Evolutionary conservation across 2,329 filamentous ascomycete genomes (phyloP).

Genomic region (Neoascochyta sp.): DNA sequence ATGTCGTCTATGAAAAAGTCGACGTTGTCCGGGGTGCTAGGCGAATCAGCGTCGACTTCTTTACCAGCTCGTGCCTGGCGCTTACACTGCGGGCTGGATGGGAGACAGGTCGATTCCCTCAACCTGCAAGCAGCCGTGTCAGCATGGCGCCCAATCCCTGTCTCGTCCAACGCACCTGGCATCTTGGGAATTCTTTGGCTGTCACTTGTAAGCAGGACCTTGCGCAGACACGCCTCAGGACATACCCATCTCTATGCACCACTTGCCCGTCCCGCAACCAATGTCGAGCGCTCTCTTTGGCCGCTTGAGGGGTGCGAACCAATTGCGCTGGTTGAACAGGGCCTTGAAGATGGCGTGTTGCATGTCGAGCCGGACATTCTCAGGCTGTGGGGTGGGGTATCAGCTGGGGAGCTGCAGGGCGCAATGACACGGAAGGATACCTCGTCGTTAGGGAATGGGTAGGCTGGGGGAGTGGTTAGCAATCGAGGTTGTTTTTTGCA

Average conservation of each 20-base stretch:
- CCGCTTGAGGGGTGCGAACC: constrained; percentile 36
- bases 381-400: constrained; percentile 23
- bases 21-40: constrained; percentile 63
- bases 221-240: constrained; percentile 4
- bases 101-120: constrained; percentile 43
- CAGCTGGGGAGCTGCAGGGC: constrained; percentile 8
- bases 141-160: too few relatives aligned
- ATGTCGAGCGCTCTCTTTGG: constrained; percentile 41
- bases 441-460: constrained; percentile 40
- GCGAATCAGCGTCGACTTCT: constrained; percentile 1
- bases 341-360: constrained; percentile 40
- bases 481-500: too few relatives aligned
- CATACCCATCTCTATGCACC: constrained; percentile 44
- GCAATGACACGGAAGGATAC: constrained; percentile 16
- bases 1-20: constrained; percentile 71
- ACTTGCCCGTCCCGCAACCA: constrained; percentile 42
- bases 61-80: too few relatives aligned
- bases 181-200: constrained; percentile 35
- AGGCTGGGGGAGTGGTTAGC: constrained; percentile 32
- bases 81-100: constrained; percentile 39
- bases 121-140: constrained; percentile 26
- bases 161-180: constrained; percentile 26
- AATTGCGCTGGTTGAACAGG: constrained; percentile 33
- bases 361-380: constrained; percentile 38
- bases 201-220: constrained; percentile 14